A percentile compares a stretch with the other conserved stretches of the same genome.
These are phyloP conservation scores for Coniochaeta prunicola DNA, from an alignment of 2,329 filamentous ascomycete genomes.

Conservation along the genomic window DNA sequence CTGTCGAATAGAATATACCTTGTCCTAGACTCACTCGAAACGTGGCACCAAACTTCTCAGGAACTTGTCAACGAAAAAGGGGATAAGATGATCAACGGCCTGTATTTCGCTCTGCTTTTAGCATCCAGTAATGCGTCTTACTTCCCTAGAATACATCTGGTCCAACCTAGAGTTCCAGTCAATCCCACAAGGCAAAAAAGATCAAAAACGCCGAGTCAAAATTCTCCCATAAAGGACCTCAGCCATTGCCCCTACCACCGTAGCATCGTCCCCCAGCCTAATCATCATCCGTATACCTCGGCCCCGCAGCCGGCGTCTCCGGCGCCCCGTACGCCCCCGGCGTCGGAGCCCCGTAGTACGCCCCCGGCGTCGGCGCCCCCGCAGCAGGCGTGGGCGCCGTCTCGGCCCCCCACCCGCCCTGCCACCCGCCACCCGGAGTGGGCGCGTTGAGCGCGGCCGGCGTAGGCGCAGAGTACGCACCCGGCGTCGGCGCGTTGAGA, in stretches of 20 bases:
- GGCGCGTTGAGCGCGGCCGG: constrained; percentile 56
- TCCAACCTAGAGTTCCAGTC: neutral
- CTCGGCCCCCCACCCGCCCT: constrained; percentile 52
- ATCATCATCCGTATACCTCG: constrained; percentile 47
- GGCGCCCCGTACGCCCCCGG: constrained; percentile 53
- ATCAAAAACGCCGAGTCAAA: neutral
- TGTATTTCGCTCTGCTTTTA: neutral
- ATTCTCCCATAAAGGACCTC: no score
- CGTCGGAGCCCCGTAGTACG: constrained; percentile 55
- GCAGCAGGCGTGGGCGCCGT: constrained; percentile 60
- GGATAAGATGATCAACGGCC: neutral
- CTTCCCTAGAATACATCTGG: neutral
- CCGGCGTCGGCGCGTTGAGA: constrained; percentile 64
- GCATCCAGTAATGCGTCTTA: neutral
- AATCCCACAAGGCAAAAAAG: no score
- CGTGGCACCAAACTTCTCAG: no score
- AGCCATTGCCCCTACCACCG: neutral
- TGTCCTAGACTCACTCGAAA: no score
- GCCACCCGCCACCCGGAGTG: constrained; percentile 60
- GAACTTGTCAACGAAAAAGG: neutral
- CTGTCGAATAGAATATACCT: no score
- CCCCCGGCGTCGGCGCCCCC: constrained; percentile 63
- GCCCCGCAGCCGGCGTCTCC: constrained; percentile 55
- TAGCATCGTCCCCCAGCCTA: constrained; percentile 6
- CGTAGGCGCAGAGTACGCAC: constrained; percentile 58